Percentiles rank a stretch among this genome's conserved stretches.
Evolutionary conservation across 148 eudicot species (phyloP).

Genomic region (Vaccinium myrtillus): DNA sequence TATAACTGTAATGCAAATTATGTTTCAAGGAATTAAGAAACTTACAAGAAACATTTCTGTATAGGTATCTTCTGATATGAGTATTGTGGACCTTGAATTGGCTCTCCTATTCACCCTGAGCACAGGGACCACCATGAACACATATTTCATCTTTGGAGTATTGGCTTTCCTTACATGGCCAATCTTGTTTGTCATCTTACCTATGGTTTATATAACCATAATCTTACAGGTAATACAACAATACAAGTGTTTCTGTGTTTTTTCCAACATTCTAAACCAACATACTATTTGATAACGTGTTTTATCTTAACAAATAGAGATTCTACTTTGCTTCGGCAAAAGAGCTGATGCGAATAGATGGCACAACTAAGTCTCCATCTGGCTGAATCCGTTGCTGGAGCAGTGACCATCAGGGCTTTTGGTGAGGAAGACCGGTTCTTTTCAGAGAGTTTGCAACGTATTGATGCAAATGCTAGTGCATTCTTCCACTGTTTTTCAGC

Average conservation of each 20-base stretch:
- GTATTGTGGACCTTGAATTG: constrained; percentile 51
- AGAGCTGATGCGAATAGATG: constrained; percentile 62
- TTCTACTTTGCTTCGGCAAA: constrained; percentile 56
- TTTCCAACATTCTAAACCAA: neutral
- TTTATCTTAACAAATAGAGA: constrained; percentile 26
- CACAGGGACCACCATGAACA: constrained; percentile 32
- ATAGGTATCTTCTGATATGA: constrained; percentile 54
- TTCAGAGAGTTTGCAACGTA: constrained; percentile 31
- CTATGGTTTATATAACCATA: constrained; percentile 42
- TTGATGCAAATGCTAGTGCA: constrained; percentile 43
- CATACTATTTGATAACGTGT: neutral
- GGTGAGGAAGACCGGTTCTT: constrained; percentile 50
- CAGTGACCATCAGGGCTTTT: constrained; percentile 60
- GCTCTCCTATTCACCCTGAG: constrained; percentile 31
- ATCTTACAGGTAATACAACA: constrained; percentile 44
- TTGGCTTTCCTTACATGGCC: constrained; percentile 57
- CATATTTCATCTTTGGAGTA: constrained; percentile 41
- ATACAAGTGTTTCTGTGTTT: neutral
- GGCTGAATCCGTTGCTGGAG: constrained; percentile 57
- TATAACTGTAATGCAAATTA: neutral
- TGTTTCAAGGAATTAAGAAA: neutral
- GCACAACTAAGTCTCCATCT: constrained; percentile 62
- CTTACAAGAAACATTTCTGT: constrained; percentile 1
- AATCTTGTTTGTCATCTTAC: constrained; percentile 44
- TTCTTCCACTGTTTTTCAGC: constrained; percentile 52